Evolutionary conservation across 2,329 filamentous ascomycete genomes (phyloP).

Genomic region (Cladosporium sp.): DNA sequence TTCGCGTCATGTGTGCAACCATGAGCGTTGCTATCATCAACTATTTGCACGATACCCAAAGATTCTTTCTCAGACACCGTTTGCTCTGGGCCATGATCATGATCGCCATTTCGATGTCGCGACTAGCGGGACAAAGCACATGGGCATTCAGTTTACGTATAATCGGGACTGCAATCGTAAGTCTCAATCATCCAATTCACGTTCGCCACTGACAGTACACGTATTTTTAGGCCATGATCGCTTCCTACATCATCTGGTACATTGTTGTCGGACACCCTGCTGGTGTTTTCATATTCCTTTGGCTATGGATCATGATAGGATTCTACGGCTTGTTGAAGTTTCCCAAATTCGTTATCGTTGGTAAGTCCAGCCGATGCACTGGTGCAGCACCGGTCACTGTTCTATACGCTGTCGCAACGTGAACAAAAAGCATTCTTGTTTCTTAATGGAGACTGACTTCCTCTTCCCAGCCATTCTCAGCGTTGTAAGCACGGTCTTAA

Average conservation of each 20-base stretch:
- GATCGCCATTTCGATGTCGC: slow-evolving; percentile 61
- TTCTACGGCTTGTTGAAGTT: slow-evolving; percentile 65
- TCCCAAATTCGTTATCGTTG: slow-evolving; percentile 56
- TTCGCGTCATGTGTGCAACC: slow-evolving; percentile 65
- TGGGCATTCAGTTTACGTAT: slow-evolving; percentile 61
- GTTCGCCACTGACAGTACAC: neutral
- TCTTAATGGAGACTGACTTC: neutral
- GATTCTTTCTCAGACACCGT: slow-evolving; percentile 62
- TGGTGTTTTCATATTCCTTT: slow-evolving; percentile 63
- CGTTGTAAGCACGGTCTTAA: slow-evolving; percentile 48
- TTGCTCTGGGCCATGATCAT: slow-evolving; percentile 76
- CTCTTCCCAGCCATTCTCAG: slow-evolving; percentile 45
- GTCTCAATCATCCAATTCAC: neutral
- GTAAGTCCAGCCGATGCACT: slow-evolving; percentile 16
- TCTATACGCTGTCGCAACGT: no score
- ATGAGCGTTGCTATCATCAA: slow-evolving; percentile 64
- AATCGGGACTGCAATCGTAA: slow-evolving; percentile 50
- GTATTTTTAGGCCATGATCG: slow-evolving; percentile 55
- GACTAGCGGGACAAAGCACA: slow-evolving; percentile 63
- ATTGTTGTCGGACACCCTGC: slow-evolving; percentile 58
- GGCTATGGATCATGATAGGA: slow-evolving; percentile 57
- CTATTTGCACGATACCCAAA: slow-evolving; percentile 56
- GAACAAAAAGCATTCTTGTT: no score
- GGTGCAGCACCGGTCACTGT: no score
- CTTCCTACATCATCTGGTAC: slow-evolving; percentile 66